These are phyloP conservation scores for Kondoa subrosea DNA, from an alignment of 768 basidiomycete genomes.

Conservation along the genomic window DNA sequence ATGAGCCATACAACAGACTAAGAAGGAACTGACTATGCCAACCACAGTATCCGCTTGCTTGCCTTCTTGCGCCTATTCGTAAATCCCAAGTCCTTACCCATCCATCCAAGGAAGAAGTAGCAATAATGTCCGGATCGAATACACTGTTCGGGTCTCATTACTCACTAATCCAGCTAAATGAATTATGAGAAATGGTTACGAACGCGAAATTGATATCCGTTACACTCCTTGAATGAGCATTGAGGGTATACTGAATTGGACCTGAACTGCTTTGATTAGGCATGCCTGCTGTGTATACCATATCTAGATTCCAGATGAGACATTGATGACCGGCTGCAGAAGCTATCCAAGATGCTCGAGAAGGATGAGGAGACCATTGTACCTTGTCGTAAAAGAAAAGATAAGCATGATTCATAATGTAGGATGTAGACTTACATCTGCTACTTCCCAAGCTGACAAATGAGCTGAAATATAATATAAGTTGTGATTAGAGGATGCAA, in stretches of 20 bases:
- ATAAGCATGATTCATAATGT: too few species aligned
- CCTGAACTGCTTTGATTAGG: constrained; percentile 36
- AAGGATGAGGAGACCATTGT: constrained; percentile 74
- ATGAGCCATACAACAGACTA: constrained; percentile 24
- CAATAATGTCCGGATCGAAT: constrained; percentile 34
- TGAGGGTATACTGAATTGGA: constrained; percentile 66
- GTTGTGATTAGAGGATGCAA: constrained; percentile 62
- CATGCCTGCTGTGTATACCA: constrained; percentile 36
- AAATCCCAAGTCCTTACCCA: constrained; percentile 94
- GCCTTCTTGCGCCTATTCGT: constrained; percentile 45
- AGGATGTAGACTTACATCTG: constrained; percentile 38
- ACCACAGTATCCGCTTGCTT: constrained; percentile 44
- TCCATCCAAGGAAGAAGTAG: constrained; percentile 80
- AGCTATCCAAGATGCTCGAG: constrained; percentile 60
- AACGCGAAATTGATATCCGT: constrained; percentile 76
- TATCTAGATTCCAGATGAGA: constrained; percentile 81
- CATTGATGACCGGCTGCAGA: constrained; percentile 78
- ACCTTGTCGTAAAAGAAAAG: too few species aligned
- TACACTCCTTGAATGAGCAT: constrained; percentile 82
- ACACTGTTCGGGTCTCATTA: background rate
- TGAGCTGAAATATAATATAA: constrained; percentile 18
- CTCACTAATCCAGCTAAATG: background rate
- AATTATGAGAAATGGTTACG: background rate
- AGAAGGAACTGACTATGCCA: constrained; percentile 31
- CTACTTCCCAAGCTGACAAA: constrained; percentile 29